phyloP scores from a whole-genome alignment of 2,329 filamentous ascomycete genomes.

The Fusarium luffae region DNA sequence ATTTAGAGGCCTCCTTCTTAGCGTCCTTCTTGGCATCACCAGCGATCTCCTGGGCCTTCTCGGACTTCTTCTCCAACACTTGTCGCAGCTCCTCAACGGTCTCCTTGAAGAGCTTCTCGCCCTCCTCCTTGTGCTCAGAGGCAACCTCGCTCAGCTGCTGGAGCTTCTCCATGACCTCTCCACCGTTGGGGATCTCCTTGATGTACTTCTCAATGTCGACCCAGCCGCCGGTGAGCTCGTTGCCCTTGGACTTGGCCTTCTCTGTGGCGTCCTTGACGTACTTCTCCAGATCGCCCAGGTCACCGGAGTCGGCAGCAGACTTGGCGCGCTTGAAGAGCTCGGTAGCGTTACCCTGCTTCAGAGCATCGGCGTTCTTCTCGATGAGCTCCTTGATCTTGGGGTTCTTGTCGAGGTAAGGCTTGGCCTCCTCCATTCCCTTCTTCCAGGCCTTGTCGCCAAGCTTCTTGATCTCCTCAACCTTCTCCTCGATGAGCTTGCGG shows the following conservation, averaged over 20 bases:
- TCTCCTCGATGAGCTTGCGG: slow-evolving; percentile 74
- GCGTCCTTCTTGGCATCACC: slow-evolving; percentile 64
- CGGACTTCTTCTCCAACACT: slow-evolving; percentile 69
- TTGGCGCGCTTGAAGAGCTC: slow-evolving; percentile 73
- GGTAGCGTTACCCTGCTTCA: slow-evolving; percentile 74
- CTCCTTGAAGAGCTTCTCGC: slow-evolving; percentile 75
- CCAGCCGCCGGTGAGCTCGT: slow-evolving; percentile 52
- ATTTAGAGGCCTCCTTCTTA: slow-evolving; percentile 58
- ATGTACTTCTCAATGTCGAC: slow-evolving; percentile 70
- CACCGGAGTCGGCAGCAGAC: slow-evolving; percentile 69
- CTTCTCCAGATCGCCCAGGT: slow-evolving; percentile 58
- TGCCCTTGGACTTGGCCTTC: slow-evolving; percentile 60
- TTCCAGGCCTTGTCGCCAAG: slow-evolving; percentile 78
- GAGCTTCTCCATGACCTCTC: slow-evolving; percentile 73
- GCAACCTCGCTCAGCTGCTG: slow-evolving; percentile 72
- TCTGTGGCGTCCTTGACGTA: slow-evolving; percentile 50
- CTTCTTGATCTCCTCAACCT: slow-evolving; percentile 73
- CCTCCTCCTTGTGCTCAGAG: slow-evolving; percentile 75
- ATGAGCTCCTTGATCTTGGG: slow-evolving; percentile 79
- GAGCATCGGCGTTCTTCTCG: slow-evolving; percentile 73
- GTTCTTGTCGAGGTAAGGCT: slow-evolving; percentile 79
- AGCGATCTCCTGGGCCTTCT: slow-evolving; percentile 68
- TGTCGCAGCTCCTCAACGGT: slow-evolving; percentile 74
- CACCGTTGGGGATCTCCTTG: slow-evolving; percentile 72
- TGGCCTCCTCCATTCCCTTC: slow-evolving; percentile 75